Evolutionary conservation across 2,329 filamentous ascomycete genomes (phyloP).

Genomic region (Penicillium sp.): DNA sequence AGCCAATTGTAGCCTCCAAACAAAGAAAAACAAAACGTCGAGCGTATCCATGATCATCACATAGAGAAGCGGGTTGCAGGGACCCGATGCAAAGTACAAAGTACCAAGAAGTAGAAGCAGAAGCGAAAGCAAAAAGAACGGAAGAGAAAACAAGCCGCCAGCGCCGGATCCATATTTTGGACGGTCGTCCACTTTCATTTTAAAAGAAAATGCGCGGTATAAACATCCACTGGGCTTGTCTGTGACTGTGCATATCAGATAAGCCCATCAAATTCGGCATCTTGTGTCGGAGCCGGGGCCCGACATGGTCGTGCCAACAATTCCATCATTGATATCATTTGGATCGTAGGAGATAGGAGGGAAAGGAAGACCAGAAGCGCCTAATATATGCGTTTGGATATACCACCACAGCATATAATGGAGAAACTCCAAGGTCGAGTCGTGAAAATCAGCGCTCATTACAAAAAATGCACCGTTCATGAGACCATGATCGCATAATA

Average conservation of each 20-base stretch:
- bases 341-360: slow-evolving; percentile 10
- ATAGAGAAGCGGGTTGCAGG: slow-evolving; percentile 5
- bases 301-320: background rate
- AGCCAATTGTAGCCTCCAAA: slow-evolving; percentile 12
- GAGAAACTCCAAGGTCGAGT: background rate
- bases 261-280: background rate
- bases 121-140: slow-evolving; percentile 2
- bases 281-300: background rate
- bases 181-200: slow-evolving; percentile 4
- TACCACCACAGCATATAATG: background rate
- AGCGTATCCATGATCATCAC: slow-evolving; percentile 20
- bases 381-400: background rate
- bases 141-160: slow-evolving; percentile 1
- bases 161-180: slow-evolving; percentile 6
- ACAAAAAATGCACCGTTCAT: slow-evolving; percentile 26
- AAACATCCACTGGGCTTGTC: slow-evolving; percentile 3
- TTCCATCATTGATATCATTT: slow-evolving; percentile 15
- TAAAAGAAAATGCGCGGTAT: slow-evolving; percentile 3
- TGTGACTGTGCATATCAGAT: background rate
- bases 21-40: slow-evolving; percentile 4
- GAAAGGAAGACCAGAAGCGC: background rate
- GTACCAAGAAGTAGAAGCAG: background rate
- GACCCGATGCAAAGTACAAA: slow-evolving; percentile 11
- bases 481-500: slow-evolving; percentile 26
- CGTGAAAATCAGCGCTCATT: slow-evolving; percentile 25